Conservation (phyloP, 164 flowering plant species). For the Piper longum region DNA sequence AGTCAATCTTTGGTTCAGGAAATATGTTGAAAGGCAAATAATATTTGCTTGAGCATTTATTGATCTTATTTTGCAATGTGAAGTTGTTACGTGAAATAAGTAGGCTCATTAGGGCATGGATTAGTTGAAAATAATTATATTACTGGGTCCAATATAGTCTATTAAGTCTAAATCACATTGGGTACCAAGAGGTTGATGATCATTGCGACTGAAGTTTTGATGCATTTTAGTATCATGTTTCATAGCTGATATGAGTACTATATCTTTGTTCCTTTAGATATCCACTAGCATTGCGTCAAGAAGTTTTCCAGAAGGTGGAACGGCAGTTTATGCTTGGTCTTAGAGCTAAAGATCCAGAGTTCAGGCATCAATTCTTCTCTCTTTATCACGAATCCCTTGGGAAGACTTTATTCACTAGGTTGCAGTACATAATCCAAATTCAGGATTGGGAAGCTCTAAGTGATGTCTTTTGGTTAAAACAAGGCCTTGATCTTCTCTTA, state of each 20-base stretch:
- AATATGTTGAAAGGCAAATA: too few species aligned
- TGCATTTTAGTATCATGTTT: too few species aligned
- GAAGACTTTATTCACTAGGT: conserved; percentile 67
- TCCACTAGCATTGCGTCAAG: conserved; percentile 56
- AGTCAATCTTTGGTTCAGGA: too few species aligned
- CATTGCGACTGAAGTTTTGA: background rate
- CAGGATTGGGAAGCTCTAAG: conserved; percentile 98
- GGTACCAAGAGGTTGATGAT: background rate
- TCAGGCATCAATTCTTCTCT: conserved; percentile 60
- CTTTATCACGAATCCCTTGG: conserved; percentile 86
- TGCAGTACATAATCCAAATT: conserved; percentile 81
- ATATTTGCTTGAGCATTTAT: too few species aligned
- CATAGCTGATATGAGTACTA: background rate
- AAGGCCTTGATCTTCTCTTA: conserved; percentile 95
- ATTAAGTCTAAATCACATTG: too few species aligned
- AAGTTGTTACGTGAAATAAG: too few species aligned
- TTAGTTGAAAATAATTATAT: too few species aligned
- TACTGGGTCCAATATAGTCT: too few species aligned
- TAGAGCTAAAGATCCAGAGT: conserved; percentile 86
- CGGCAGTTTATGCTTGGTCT: conserved; percentile 91
- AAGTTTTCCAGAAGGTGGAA: conserved; percentile 88
- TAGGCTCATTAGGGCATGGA: too few species aligned
- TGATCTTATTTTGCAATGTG: too few species aligned
- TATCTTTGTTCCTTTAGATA: conserved; percentile 26
- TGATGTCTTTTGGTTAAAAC: conserved; percentile 98